Percentiles rank a stretch among this genome's conserved stretches.
Conservation (phyloP, 1,284 basidiomycete genomes). For the Leccinum ponderosum region DNA sequence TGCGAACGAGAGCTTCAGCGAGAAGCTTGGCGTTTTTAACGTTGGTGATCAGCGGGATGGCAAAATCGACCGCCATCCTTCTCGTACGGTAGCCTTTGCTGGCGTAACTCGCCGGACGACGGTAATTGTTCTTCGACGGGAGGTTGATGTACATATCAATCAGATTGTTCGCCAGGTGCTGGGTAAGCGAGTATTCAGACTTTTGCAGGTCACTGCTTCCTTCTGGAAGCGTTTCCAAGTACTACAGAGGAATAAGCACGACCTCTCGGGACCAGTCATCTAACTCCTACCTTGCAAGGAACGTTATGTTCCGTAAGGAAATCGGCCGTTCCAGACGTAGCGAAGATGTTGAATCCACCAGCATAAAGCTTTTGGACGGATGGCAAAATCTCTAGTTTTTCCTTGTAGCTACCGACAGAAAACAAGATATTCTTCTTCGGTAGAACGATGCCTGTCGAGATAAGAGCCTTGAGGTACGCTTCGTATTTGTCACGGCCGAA, state of each 20-base stretch:
- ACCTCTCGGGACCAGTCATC: background rate
- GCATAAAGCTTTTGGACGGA: constrained; percentile 96
- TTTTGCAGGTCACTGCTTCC: constrained; percentile 81
- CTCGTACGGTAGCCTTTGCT: constrained; percentile 97
- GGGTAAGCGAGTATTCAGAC: constrained; percentile 93
- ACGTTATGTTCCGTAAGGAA: constrained; percentile 89
- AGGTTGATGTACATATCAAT: constrained; percentile 99
- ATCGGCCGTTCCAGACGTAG: constrained; percentile 95
- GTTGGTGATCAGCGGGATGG: constrained; percentile 96
- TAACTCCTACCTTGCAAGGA: constrained; percentile 70
- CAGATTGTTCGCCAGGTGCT: constrained; percentile 93
- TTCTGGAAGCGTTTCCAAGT: constrained; percentile 85
- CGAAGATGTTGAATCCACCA: constrained; percentile 96
- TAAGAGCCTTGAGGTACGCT: constrained; percentile 95
- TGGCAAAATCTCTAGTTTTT: constrained; percentile 96
- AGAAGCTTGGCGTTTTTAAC: constrained; percentile 99
- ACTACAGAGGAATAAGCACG: constrained; percentile 47
- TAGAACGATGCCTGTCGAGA: constrained; percentile 92
- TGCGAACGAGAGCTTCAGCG: constrained; percentile 92
- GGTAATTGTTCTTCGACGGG: constrained; percentile 97
- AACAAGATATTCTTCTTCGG: constrained; percentile 97
- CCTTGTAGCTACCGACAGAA: constrained; percentile 94
- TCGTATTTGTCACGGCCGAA: constrained; percentile 98
- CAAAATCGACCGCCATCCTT: constrained; percentile 99
- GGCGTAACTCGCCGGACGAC: constrained; percentile 94